phyloP scores from a whole-genome alignment of 768 basidiomycete genomes.

The Holtermannia corniformis region DNA sequence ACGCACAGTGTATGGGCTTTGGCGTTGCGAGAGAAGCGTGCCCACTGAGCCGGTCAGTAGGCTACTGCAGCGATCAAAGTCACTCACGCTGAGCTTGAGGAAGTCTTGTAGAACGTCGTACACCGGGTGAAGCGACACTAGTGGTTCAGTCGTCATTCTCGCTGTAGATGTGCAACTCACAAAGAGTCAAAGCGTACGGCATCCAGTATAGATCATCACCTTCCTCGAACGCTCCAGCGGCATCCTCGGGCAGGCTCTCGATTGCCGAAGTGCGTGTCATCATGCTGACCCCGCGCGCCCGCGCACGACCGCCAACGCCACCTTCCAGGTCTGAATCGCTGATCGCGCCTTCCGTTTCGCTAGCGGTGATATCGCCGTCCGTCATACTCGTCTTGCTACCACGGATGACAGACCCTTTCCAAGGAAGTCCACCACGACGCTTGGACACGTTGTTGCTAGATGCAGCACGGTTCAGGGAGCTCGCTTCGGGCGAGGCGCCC shows the following conservation, averaged over 20 bases:
- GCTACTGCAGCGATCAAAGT: not conserved
- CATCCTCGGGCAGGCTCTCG: slow-evolving; percentile 14
- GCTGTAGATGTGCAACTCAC: slow-evolving; percentile 24
- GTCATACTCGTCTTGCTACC: not conserved
- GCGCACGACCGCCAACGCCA: not conserved
- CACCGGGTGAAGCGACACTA: slow-evolving; percentile 85
- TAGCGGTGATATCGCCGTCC: slow-evolving; percentile 7
- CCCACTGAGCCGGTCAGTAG: slow-evolving; percentile 18
- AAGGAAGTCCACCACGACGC: not conserved
- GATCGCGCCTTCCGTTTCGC: slow-evolving; percentile 20
- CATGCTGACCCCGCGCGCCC: not conserved
- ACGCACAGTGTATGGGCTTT: slow-evolving; percentile 67
- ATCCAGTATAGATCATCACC: slow-evolving; percentile 59
- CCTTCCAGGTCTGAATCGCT: slow-evolving; percentile 22
- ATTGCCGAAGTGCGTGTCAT: slow-evolving; percentile 5
- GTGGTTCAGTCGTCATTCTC: slow-evolving; percentile 38
- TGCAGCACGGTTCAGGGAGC: not conserved
- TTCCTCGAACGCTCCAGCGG: slow-evolving; percentile 20
- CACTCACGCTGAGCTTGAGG: slow-evolving; percentile 55
- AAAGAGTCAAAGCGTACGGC: slow-evolving; percentile 69
- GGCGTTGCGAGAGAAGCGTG: slow-evolving; percentile 60
- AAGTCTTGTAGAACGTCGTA: slow-evolving; percentile 94
- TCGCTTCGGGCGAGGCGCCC: slow-evolving; percentile 2
- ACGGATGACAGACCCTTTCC: not conserved
- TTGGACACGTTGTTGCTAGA: not conserved